Evolutionary conservation across 495 filamentous ascomycete genomes (phyloP).

Genomic region (Talaromyces nanjingensis): DNA sequence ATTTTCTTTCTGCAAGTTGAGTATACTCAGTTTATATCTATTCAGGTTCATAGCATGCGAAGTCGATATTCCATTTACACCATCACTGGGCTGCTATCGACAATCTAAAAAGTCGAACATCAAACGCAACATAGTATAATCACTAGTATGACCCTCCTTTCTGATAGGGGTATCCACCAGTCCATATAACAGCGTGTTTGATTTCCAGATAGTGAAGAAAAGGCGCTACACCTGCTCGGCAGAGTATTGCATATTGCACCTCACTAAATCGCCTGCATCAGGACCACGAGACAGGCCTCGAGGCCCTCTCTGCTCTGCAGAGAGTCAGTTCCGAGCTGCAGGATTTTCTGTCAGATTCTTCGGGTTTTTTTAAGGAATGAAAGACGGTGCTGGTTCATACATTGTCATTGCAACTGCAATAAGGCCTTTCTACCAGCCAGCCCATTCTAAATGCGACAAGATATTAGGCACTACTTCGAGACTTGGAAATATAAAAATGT

Average conservation of each 20-base stretch:
- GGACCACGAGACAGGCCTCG: too few relatives aligned
- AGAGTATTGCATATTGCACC: not conserved
- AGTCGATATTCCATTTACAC: not conserved
- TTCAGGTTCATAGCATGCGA: not conserved
- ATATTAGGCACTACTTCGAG: too few relatives aligned
- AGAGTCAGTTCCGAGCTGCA: not conserved
- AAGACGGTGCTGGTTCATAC: not conserved
- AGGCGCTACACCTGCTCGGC: not conserved
- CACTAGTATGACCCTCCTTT: not conserved
- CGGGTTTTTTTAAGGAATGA: too few relatives aligned
- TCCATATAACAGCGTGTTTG: not conserved
- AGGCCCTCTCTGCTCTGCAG: not conserved
- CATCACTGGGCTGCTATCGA: not conserved
- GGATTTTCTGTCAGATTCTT: not conserved
- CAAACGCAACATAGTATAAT: not conserved
- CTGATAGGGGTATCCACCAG: not conserved
- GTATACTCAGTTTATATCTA: not conserved
- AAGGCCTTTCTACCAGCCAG: not conserved
- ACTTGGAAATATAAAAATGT: not conserved
- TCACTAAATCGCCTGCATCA: not conserved
- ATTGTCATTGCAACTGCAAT: not conserved
- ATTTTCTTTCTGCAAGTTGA: not conserved
- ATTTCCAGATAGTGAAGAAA: not conserved
- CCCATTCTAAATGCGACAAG: too few relatives aligned
- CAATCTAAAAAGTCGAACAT: not conserved